Evolutionary conservation across 2,329 filamentous ascomycete genomes (phyloP), one percentile per base, ranked within the genome.

Genomic region (Alternaria sp.): DNA sequence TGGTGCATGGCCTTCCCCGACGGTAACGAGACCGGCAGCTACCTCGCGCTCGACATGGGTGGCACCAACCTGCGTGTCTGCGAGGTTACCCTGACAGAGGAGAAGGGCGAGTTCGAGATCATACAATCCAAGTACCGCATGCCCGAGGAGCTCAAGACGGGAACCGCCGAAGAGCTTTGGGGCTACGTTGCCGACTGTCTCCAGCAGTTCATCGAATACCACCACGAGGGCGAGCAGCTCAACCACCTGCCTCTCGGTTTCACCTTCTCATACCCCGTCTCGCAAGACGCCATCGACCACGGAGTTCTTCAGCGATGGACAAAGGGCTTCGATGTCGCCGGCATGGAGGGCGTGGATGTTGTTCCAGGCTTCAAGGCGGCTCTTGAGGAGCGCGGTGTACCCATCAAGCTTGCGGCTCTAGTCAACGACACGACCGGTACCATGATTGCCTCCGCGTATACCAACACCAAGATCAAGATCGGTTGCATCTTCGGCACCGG

Each of bases 361-460:
- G 94, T 97, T 6, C 93, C 93, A 54, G 91, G 94, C 83, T 91
- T 98, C 65, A 91, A 97, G 80, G 88, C 87, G 57, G 93, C 93
- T 17, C 83, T 98, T 67, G 86, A 86, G 57, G 89, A 90, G 80
- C 86, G 89, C 76, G 90, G 90, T 28, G 90, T 97, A 13, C 95
- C 95, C 50, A 96, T 98, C 83, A 97, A 94, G 83, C 86, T 98
- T 60, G 92, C 91, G 23, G 96, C 96, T 36, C 83, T 99, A 79
- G 96, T 98, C 83, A 99, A 99, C 80, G 96, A 99, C 80, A 99
- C 96, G 51, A 98, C 95, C 17, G 96, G 96, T 74, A 99, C 96
- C 30, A 85, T 99, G 74, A 97, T 99, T 75, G 96, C 96, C 65
- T 98, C 95, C 25, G 91, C 93, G 28, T 99, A 99, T 83, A 98